Evolutionary conservation across 2,329 filamentous ascomycete species (phyloP), one percentile per base, ranked within the genome.

Genomic region (Neopestalotiopsis sp.): DNA sequence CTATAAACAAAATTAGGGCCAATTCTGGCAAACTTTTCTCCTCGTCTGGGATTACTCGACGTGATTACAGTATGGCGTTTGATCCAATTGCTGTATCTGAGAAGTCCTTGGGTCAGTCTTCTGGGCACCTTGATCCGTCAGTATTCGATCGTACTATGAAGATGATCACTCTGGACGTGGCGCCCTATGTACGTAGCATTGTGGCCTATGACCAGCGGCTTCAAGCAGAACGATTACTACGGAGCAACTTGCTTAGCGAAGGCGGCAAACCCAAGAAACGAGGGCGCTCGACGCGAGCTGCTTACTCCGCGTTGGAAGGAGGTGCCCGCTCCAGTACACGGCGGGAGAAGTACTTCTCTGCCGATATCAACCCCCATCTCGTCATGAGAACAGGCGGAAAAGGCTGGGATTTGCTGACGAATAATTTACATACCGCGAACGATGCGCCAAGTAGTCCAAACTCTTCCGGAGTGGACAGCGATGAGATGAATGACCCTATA

Each of bases 121-220:
- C 80, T 1, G 79, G 76, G 20, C 83, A 83, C 58, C 84, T 94
- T 1, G 88, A 90, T 42, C 86, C 92, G 0, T 95, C 93, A 0
- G 89, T 92, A 0, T 94, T 97, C 72, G 94, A 97, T 74, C 89
- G 92, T 58, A 89, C 90, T 0, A 82, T 92, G 74, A 78, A 80
- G 0, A 83, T 91, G 24, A 89, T 97, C 40, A 86, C 88, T 0
- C 82, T 91, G 13, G 96, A 99, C 71, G 84, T 98, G 1, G 95
- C 94, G 0, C 96, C 97, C 0, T 98, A 94, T 78, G 88, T 98
- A n/a, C 92, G 97, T 12, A 86, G 87, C 49, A 98, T 99, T 70
- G 90, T 95, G 1, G 86, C 90, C 0, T 92, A 91, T 76, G 95
- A 98, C 74, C 83, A 89, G 24, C 86, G 85, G 1, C 86, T 96